Base-by-base conservation (phyloP, 2,329 filamentous ascomycete genomes). In the Parasarocladium wereldwijsianum region DNA sequence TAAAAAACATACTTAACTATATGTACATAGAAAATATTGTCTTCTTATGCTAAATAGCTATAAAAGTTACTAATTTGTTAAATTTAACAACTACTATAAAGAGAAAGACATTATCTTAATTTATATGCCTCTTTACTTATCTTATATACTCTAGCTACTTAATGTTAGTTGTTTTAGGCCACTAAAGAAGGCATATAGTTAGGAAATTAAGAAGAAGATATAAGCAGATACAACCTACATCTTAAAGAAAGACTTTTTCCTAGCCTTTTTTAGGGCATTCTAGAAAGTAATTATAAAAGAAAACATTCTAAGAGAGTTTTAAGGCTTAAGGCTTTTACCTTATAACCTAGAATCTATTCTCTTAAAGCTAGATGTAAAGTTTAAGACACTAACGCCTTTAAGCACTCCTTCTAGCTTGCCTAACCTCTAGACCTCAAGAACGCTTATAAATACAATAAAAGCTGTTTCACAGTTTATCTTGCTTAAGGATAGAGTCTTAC, bases 41-140 rank as follows among this genome's bases (percentile, higher is more conserved):
- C 40, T 58, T 3, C 40, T 60, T 5, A 44, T 60, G 31, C 36
- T 58, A 17, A 45, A 59, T 41, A 39, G 50, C 27, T 37, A 58
- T 42, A 33, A 44, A 32, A 55, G 45, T 35, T 37, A 58, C 40
- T 21, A 48, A 23, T 50, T 40, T 4, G 32, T 39, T 14, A 35
- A 51, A 34, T 58, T 60, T 33, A 31, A 55, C 23, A 20, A 45
- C 15, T 49, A 43, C 35, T 58, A 37, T 35, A 43, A 43, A 29
- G 33, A 45, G 12, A 35, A 54, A 26, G 49, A 54, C 26, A 55
- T 59, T 38, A 48, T 54, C 30, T 43, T 43, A 27, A 39, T 54
- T 36, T 57, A 31, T 33, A 51, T 57, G 33, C 49, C 44, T 31
- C 5, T 42, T 10, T 38, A 55, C 36, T 51, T 40, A 19, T 57